These are phyloP conservation scores for Boehmeria nivea DNA, from an alignment of 306 rosid genomes.

Conservation along the genomic window DNA sequence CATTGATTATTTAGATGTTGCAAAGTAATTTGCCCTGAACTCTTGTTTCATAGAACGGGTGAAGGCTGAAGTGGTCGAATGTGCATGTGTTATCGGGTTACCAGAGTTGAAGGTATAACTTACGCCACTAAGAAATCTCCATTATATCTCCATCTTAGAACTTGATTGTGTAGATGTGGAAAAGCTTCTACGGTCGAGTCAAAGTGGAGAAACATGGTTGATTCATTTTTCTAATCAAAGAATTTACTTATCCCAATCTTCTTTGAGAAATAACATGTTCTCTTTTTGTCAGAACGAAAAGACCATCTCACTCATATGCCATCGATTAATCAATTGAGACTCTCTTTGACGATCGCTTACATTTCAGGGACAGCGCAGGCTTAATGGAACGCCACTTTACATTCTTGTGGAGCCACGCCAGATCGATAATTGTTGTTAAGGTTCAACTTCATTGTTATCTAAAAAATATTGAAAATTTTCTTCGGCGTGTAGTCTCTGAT, in stretches of 20 bases:
- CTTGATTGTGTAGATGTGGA: no score
- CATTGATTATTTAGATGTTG: constrained; percentile 2
- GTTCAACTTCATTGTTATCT: constrained; percentile 15
- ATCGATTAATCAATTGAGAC: no score
- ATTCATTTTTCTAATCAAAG: no score
- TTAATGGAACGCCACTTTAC: constrained; percentile 81
- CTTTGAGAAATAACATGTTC: no score
- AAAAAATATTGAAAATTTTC: no score
- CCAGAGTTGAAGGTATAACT: constrained; percentile 76
- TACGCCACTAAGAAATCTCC: not conserved
- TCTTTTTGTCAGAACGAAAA: no score
- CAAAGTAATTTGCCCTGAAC: no score
- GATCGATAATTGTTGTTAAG: constrained; percentile 49
- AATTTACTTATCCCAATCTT: no score
- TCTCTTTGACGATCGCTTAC: constrained; percentile 15
- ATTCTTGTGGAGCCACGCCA: constrained; percentile 85
- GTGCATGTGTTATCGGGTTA: constrained; percentile 91
- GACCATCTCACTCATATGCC: no score
- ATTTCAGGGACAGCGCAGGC: constrained; percentile 77
- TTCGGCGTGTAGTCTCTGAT: not conserved
- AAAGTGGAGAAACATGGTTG: not conserved
- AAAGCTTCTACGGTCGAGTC: no score
- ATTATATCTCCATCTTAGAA: not conserved
- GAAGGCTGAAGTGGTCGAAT: constrained; percentile 89
- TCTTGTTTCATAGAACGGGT: constrained; percentile 56